Percentiles rank a stretch among this genome's conserved stretches.
Evolutionary conservation across 768 basidiomycete species (phyloP).

Genomic region (Mycena sanguinolenta): DNA sequence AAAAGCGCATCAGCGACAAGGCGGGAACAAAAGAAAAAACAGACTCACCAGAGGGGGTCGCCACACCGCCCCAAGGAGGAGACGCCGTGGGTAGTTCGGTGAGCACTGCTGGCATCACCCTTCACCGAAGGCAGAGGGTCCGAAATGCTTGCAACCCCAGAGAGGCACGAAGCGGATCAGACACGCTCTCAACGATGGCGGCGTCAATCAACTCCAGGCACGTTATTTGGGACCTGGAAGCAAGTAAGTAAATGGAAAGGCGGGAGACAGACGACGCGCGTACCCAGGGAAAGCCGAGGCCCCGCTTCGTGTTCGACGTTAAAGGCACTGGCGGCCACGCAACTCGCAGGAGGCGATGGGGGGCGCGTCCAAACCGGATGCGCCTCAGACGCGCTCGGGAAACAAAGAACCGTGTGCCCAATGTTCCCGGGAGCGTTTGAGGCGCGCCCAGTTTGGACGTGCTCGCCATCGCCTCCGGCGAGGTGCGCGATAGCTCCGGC

Average conservation of each 20-base stretch:
- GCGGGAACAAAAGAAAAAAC: not conserved
- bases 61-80: conserved; percentile 9
- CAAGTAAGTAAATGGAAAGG: not conserved
- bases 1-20: not conserved
- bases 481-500: not conserved
- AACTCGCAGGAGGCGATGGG: no score
- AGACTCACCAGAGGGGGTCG: not conserved
- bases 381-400: no score
- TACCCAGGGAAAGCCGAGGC: not conserved
- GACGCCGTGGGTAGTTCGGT: not conserved
- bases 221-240: not conserved
- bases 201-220: conserved; percentile 1
- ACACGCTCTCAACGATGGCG: not conserved
- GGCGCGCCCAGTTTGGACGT: no score
- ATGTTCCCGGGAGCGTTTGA: no score
- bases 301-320: not conserved
- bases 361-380: no score
- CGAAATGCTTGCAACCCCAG: conserved; percentile 6
- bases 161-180: conserved; percentile 5
- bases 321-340: not conserved
- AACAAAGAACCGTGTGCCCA: no score
- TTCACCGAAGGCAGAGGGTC: conserved; percentile 6
- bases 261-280: not conserved
- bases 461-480: not conserved
- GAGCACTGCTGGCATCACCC: conserved; percentile 4